These are phyloP conservation scores for Pelargonium australe DNA, from an alignment of 441 rosid species.

Conservation along the genomic window DNA sequence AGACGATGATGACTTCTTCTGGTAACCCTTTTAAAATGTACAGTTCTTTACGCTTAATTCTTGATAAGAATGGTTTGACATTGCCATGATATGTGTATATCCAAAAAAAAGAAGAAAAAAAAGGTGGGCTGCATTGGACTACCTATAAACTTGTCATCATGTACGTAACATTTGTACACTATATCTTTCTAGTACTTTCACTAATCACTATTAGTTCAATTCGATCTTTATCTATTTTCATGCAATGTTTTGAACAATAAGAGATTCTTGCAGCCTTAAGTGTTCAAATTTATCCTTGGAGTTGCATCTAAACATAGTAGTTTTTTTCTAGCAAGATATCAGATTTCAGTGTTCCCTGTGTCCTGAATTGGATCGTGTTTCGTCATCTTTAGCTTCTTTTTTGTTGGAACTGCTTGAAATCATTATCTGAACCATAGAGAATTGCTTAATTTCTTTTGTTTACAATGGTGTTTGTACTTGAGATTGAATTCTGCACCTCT, in stretches of 20 bases:
- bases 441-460: no score
- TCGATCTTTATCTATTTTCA: not conserved
- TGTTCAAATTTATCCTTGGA: not conserved
- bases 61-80: constrained; percentile 20
- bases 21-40: constrained; percentile 49
- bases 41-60: constrained; percentile 36
- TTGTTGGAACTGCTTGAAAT: no score
- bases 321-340: no score
- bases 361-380: no score
- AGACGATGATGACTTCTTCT: constrained; percentile 58
- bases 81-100: constrained; percentile 22
- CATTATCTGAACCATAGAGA: no score
- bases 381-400: no score
- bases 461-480: no score
- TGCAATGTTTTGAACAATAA: not conserved
- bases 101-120: not conserved
- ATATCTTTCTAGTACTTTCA: constrained; percentile 15
- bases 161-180: constrained; percentile 27
- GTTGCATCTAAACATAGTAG: no score
- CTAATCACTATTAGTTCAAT: not conserved
- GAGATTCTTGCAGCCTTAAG: not conserved
- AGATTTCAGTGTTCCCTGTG: no score
- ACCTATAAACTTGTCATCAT: constrained; percentile 20
- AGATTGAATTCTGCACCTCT: no score
- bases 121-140: constrained; percentile 41